Base-by-base conservation (phyloP, 1,284 basidiomycete genomes). In the Testicularia cyperi region DNA sequence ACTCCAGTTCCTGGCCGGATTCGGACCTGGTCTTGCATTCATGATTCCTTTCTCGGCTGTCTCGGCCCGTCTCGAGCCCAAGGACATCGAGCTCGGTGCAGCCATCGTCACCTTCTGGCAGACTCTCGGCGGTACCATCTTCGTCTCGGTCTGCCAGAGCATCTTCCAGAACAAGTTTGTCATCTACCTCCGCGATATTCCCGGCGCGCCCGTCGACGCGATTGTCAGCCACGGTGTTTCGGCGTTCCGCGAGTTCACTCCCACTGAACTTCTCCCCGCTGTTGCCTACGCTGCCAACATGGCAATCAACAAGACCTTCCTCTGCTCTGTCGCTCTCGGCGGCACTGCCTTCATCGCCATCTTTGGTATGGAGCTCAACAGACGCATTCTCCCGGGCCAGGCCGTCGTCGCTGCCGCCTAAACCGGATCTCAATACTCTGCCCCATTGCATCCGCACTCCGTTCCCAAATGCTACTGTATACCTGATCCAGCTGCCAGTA, bases 91-190 rank as follows among this genome's bases (percentile, higher is more conserved):
- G 20, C 21, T 65, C 14, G 63, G 63, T 12, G 34, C 30, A 1
- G 57, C 58, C 30, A 52, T 63, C 52, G 63, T 65, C 22, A 65
- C 53, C 24, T 65, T 65, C 38, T 62, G 45, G 39, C 63, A 65
- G 34, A 62, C 57, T 0, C 46, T 56, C 18, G 63, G 63, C 28
- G 63, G 58, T 2, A 58, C 63, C 12, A 44, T 65, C 31, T 52
- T 62, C 26, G 54, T 58, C 27, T 38, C 31, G 12, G 43, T 62
- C 30, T 54, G 44, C 31, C 62, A 65, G 25, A 23, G 47, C 15
- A 45, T 65, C 34, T 65, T 65, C 41, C 58, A 63, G 24, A 65
- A 65, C 56, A 52, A 62, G 29, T 65, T 63, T 26, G 22, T 53
- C 26, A 16, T 46, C 21, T 31, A 63, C 21, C 38, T 65, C 10